Conservation (phyloP, 1,139 yeast genomes). For the Kluyveromyces marxianus region DNA sequence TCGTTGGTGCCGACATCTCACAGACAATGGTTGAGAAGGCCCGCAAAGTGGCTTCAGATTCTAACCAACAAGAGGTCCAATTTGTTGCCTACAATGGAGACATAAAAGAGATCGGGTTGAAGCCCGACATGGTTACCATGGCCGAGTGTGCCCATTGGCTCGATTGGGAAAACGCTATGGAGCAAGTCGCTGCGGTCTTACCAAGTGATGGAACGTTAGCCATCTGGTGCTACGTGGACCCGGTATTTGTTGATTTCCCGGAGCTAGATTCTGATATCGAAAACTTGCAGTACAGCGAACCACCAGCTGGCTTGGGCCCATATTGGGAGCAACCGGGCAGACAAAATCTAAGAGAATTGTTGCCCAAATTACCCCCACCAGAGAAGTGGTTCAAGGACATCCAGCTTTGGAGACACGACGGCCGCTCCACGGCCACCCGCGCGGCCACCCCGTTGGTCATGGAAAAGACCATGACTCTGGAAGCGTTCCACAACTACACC, state of each 20-base stretch:
- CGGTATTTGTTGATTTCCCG: conserved; percentile 39
- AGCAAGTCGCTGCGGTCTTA: conserved; percentile 42
- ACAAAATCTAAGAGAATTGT: conserved; percentile 39
- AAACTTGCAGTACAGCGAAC: conserved; percentile 32
- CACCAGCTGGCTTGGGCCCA: conserved; percentile 47
- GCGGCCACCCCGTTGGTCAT: conserved; percentile 33
- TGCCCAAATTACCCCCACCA: conserved; percentile 41
- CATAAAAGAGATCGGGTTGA: conserved; percentile 12
- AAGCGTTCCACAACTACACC: conserved; percentile 42
- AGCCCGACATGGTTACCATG: conserved; percentile 51
- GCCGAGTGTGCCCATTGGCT: conserved; percentile 85
- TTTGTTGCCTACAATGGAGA: conserved; percentile 33
- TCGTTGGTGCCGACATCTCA: conserved; percentile 65
- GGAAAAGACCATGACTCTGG: conserved; percentile 37
- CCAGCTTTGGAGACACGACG: conserved; percentile 29
- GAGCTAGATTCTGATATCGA: conserved; percentile 34
- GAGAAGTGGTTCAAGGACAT: conserved; percentile 36
- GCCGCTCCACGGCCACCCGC: conserved; percentile 17
- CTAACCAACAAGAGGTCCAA: conserved; percentile 5
- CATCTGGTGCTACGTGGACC: conserved; percentile 76
- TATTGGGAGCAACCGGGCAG: conserved; percentile 77
- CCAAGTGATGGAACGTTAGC: conserved; percentile 59
- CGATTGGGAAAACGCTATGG: conserved; percentile 45
- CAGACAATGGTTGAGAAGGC: conserved; percentile 53
- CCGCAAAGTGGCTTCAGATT: conserved; percentile 11